These are phyloP conservation scores for Truncatella angustata DNA, from an alignment of 2,329 filamentous ascomycete genomes.

Conservation along the genomic window DNA sequence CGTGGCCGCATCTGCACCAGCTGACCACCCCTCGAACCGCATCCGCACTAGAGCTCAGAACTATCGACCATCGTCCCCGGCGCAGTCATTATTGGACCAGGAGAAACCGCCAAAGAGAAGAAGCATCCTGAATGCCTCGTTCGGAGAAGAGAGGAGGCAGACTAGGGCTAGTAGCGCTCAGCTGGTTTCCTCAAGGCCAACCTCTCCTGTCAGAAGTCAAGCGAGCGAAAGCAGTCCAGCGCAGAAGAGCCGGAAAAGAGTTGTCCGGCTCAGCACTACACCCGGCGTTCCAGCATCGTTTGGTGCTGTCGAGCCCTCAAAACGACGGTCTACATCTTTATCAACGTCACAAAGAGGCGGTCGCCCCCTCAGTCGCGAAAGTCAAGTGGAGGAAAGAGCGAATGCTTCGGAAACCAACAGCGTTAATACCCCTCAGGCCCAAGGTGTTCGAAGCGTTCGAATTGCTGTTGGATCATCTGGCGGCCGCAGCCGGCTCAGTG, in stretches of 20 bases:
- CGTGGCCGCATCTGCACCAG: constrained; percentile 46
- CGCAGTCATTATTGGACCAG: constrained; percentile 16
- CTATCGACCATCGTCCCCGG: constrained; percentile 40
- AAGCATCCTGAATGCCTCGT: constrained; percentile 45
- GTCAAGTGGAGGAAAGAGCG: constrained; percentile 37
- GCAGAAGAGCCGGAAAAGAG: constrained; percentile 45
- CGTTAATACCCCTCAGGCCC: constrained; percentile 51
- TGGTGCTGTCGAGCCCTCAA: constrained; percentile 29
- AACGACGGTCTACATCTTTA: constrained; percentile 50
- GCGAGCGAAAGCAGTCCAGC: constrained; percentile 48
- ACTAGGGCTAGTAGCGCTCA: constrained; percentile 49
- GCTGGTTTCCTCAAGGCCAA: constrained; percentile 34
- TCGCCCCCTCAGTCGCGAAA: constrained; percentile 40
- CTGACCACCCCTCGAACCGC: constrained; percentile 26
- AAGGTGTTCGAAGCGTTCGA: constrained; percentile 52
- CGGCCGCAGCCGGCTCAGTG: constrained; percentile 33
- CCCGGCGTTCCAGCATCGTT: constrained; percentile 29
- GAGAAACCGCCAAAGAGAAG: constrained; percentile 40
- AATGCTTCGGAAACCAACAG: constrained; percentile 34
- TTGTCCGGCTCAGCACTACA: constrained; percentile 55
- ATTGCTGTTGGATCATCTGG: constrained; percentile 53
- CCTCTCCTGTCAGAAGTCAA: constrained; percentile 43
- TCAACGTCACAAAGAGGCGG: constrained; percentile 34
- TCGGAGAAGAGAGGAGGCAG: constrained; percentile 42
- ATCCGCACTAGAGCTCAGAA: constrained; percentile 46